A percentile compares a stretch with the other conserved stretches of the same genome.
Conservation (phyloP, 148 eudicot genomes). For the Chenopodium suecicum region DNA sequence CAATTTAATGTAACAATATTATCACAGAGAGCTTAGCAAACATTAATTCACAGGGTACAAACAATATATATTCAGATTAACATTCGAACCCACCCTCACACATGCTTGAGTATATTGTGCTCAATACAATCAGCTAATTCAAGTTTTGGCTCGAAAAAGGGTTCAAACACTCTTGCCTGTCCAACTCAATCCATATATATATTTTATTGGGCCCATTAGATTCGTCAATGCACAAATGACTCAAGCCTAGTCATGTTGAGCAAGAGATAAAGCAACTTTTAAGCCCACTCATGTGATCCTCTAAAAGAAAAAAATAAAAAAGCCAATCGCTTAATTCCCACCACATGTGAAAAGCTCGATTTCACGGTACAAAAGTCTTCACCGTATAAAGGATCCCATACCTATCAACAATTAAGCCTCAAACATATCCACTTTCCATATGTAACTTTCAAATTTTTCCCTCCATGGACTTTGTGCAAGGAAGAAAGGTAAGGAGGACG, state of each 20-base stretch:
- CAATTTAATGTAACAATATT: neutral
- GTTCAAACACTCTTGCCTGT: neutral
- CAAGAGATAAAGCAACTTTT: constrained; percentile 25
- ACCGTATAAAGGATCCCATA: neutral
- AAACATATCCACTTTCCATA: constrained; percentile 21
- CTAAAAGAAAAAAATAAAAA: neutral
- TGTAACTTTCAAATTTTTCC: constrained; percentile 30
- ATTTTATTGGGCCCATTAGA: constrained; percentile 20
- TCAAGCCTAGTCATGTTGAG: constrained; percentile 13
- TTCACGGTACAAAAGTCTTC: constrained; percentile 4
- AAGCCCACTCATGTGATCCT: constrained; percentile 31
- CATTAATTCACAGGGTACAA: neutral
- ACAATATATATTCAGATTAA: neutral
- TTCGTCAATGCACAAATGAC: constrained; percentile 24
- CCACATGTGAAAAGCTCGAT: constrained; percentile 19
- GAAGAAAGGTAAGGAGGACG: neutral
- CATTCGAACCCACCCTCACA: neutral
- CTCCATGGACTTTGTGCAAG: constrained; percentile 4
- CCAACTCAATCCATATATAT: constrained; percentile 16
- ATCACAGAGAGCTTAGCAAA: neutral
- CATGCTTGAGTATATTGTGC: neutral
- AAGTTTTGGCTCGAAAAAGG: neutral
- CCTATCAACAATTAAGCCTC: constrained; percentile 9
- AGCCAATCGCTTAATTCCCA: constrained; percentile 11
- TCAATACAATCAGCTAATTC: neutral